Base-by-base conservation (phyloP, 257 asterid species). In the Capsicum rhomboideum region DNA sequence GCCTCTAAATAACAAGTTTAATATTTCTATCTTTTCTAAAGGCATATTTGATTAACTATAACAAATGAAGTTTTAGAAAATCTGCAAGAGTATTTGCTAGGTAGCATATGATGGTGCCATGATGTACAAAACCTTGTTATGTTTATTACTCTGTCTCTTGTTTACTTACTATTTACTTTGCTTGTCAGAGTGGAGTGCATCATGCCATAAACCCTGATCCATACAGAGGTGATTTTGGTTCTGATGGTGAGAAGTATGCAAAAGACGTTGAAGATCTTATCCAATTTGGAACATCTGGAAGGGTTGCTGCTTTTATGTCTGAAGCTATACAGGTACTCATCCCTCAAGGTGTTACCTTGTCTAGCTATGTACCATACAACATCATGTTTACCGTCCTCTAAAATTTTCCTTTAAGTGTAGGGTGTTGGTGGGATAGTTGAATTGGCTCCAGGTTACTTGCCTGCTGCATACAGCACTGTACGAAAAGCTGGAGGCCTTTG, bases 381-480 rank as follows among this genome's bases (percentile, higher is more conserved):
- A 77, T 77, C 4, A 18, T 10, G 61, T 75, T 42, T 8, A 75
- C 49, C 44, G 28, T 77, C 80, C 56, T 77, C 81, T 16, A 77
- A 44, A 17, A 77, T 77, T 6, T 77, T 50, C 46, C 26, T 77
- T 77, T 8, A 2, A 26, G 3, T 77, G 63, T 77, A 96, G 99
- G 98, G 99, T 78, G 99, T 94, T 59, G 99, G 99, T 85, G 99
- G 99, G 54, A 88, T 96, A 40, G 85, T 93, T 91, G 99, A 96
- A 91, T 91, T 94, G 91, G 99, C 99, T 14, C 99, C 98, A 0
- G 99, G 98, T 78, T 96, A 96, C 85, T 86, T 96, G 88, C 93
- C 97, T 14, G 91, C 96, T 44, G 99, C 93, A 71, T 96, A 94
- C 82, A 89, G 77, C 80, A 88, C 90, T 80, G 77, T 96, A 53